A percentile compares a stretch with the other conserved stretches of the same genome.
Conservation (phyloP, 2,329 filamentous ascomycete genomes). For the Verticillium tricorpus region DNA sequence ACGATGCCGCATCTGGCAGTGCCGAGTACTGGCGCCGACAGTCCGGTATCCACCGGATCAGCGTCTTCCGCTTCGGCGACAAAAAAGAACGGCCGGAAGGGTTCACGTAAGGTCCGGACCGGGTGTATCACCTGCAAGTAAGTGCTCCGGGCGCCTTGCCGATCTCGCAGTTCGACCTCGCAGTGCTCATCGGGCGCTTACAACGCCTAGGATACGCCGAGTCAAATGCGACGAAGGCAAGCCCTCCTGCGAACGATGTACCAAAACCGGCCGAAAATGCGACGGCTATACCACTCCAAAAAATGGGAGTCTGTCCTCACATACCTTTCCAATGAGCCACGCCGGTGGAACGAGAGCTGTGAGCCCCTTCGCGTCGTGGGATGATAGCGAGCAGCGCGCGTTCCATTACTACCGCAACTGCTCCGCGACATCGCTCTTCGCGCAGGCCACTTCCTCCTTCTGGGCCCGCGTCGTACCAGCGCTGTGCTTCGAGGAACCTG, state of each 20-base stretch:
- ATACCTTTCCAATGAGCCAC: neutral
- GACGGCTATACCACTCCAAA: slow-evolving; percentile 42
- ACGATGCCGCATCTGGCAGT: neutral
- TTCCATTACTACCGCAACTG: slow-evolving; percentile 29
- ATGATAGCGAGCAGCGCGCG: slow-evolving; percentile 17
- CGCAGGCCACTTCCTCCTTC: slow-evolving; percentile 36
- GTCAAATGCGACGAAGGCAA: slow-evolving; percentile 55
- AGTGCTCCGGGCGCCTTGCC: neutral
- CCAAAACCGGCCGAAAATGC: slow-evolving; percentile 50
- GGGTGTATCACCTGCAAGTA: slow-evolving; percentile 52
- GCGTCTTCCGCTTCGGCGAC: neutral
- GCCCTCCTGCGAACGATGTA: slow-evolving; percentile 47
- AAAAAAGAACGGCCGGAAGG: slow-evolving; percentile 26
- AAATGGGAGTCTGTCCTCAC: neutral
- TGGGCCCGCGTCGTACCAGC: slow-evolving; percentile 42
- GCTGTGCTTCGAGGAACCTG: slow-evolving; percentile 37
- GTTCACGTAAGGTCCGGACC: slow-evolving; percentile 40
- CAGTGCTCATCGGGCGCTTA: neutral
- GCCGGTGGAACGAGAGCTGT: neutral
- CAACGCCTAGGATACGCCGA: slow-evolving; percentile 40
- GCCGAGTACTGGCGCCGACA: neutral
- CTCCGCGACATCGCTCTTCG: slow-evolving; percentile 30
- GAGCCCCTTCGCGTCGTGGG: slow-evolving; percentile 5
- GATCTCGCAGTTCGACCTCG: too few species aligned
- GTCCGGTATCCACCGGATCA: neutral